Percentiles rank a stretch among this genome's conserved stretches.
phyloP scores from a whole-genome alignment of 2,329 filamentous ascomycete genomes.

The Didymella glomerata region DNA sequence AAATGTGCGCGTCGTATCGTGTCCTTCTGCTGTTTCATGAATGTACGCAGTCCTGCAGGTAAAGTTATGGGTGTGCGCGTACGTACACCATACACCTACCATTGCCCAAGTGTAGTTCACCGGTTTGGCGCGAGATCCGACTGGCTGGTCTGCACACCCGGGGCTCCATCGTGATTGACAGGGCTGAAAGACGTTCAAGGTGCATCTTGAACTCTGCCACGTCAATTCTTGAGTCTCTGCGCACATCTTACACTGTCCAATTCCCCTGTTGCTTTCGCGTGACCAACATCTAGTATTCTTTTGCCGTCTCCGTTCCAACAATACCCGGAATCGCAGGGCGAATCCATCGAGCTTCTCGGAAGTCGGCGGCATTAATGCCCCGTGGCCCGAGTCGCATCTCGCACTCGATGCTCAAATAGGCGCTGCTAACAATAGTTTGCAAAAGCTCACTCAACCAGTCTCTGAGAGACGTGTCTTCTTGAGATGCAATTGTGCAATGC shows the following conservation, averaged over 20 bases:
- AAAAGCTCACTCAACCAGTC: neutral
- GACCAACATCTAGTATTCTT: neutral
- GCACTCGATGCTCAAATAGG: slow-evolving; percentile 5
- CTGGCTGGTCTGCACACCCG: slow-evolving; percentile 2
- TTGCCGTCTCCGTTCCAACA: neutral
- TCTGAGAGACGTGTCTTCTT: slow-evolving; percentile 10
- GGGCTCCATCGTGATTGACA: slow-evolving; percentile 8
- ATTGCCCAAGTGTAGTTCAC: slow-evolving; percentile 20
- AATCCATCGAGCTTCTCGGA: neutral
- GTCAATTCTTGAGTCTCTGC: slow-evolving; percentile 7
- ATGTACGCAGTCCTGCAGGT: slow-evolving; percentile 16
- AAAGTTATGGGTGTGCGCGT: slow-evolving; percentile 14
- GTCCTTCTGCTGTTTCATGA: slow-evolving; percentile 14
- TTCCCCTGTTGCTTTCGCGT: neutral
- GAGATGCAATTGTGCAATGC: neutral
- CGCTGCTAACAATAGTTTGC: slow-evolving; percentile 8
- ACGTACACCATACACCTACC: slow-evolving; percentile 1
- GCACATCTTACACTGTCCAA: neutral
- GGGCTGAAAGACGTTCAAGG: slow-evolving; percentile 18
- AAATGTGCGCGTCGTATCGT: slow-evolving; percentile 4
- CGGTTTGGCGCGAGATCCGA: slow-evolving; percentile 21
- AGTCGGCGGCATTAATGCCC: slow-evolving; percentile 6
- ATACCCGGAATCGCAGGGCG: neutral
- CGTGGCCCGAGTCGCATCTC: slow-evolving; percentile 8
- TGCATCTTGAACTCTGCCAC: slow-evolving; percentile 12